Conservation (phyloP, 2,329 filamentous ascomycete genomes). For the Aspergillus aculeatinus region DNA sequence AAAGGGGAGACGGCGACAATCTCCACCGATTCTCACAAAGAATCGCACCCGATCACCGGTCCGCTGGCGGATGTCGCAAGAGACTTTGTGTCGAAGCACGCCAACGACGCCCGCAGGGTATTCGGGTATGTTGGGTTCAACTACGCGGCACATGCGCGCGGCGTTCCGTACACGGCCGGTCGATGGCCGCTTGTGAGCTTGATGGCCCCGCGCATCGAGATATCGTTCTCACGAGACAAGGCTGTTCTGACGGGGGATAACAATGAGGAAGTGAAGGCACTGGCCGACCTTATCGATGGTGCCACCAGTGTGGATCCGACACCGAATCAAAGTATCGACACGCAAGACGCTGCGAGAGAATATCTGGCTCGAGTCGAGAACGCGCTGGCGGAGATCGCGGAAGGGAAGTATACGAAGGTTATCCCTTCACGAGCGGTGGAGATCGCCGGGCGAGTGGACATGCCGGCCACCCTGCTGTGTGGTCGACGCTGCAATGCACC, state of each 20-base stretch:
- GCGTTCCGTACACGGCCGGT: constrained; percentile 8
- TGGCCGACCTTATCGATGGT: neutral
- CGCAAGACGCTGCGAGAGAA: neutral
- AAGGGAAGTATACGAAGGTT: constrained; percentile 15
- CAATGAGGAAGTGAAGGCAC: neutral
- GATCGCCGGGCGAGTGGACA: constrained; percentile 9
- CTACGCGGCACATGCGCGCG: constrained; percentile 12
- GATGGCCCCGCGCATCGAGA: constrained; percentile 8
- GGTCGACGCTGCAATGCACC: constrained; percentile 17
- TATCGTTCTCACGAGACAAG: neutral
- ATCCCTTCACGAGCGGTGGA: constrained; percentile 15
- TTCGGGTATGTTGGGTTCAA: constrained; percentile 20
- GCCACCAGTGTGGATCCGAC: too few relatives aligned
- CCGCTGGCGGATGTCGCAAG: constrained; percentile 4
- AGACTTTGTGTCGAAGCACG: constrained; percentile 8
- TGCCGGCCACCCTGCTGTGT: constrained; percentile 15
- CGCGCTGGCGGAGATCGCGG: constrained; percentile 7
- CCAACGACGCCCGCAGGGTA: neutral
- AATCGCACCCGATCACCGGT: neutral
- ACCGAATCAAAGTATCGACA: neutral
- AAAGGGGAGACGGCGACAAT: constrained; percentile 6
- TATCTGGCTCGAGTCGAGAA: constrained; percentile 2
- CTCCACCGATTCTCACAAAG: neutral
- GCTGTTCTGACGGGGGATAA: neutral
- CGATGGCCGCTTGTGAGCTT: constrained; percentile 12